Evolutionary conservation across 1,284 basidiomycete genomes (phyloP).

Genomic region (Lentinula novae-zelandiae): DNA sequence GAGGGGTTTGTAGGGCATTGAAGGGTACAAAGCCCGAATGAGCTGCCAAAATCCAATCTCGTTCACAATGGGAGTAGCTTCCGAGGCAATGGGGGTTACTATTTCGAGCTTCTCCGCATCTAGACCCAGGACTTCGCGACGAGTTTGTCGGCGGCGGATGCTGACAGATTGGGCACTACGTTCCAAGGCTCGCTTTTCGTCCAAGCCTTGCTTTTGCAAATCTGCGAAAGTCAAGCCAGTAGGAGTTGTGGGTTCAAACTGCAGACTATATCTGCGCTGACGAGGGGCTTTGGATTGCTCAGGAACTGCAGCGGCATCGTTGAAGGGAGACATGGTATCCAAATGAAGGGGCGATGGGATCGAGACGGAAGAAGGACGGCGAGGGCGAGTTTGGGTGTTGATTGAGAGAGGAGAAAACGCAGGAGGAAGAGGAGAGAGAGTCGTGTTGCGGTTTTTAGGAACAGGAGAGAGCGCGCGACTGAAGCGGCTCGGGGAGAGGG

Average conservation of each 20-base stretch:
- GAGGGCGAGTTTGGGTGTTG: not conserved
- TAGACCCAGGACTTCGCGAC: constrained; percentile 25
- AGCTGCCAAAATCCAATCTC: constrained; percentile 40
- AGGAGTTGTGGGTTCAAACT: constrained; percentile 57
- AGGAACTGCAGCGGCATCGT: not conserved
- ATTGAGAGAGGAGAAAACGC: not conserved
- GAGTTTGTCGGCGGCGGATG: constrained; percentile 22
- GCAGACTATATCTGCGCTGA: constrained; percentile 45
- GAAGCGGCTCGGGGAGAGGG: constrained; percentile 3
- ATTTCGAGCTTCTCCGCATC: constrained; percentile 20
- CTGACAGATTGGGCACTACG: constrained; percentile 31
- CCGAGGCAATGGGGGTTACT: constrained; percentile 15
- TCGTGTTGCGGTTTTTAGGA: not conserved
- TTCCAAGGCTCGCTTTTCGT: constrained; percentile 39
- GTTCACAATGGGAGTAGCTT: constrained; percentile 10
- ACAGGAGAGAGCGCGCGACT: not conserved
- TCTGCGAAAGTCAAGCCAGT: constrained; percentile 29
- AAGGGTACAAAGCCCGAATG: constrained; percentile 62
- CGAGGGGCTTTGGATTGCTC: constrained; percentile 19
- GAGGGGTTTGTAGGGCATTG: constrained; percentile 72
- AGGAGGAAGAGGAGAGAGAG: not conserved
- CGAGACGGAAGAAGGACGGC: constrained; percentile 7
- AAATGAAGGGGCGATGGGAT: not conserved
- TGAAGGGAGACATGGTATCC: not conserved
- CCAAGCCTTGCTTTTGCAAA: constrained; percentile 28